A percentile compares a stretch with the other conserved stretches of the same genome.
Conservation (phyloP, 768 basidiomycete genomes). For the Tulasnella sp. region DNA sequence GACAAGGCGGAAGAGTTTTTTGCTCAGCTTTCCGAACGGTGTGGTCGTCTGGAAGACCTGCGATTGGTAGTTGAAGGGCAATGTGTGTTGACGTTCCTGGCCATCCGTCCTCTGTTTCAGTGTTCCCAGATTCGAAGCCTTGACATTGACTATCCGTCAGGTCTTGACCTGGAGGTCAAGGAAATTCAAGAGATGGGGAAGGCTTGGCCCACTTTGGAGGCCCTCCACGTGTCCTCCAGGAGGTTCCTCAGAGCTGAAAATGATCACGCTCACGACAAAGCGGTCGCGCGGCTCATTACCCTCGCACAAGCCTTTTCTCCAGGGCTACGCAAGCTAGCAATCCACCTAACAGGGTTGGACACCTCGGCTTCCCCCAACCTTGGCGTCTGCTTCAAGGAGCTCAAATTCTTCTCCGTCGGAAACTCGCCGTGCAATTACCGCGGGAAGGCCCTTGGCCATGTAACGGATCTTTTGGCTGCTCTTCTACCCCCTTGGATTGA, state of each 20-base stretch:
- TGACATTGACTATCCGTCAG: neutral
- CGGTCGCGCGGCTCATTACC: neutral
- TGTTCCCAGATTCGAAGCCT: neutral
- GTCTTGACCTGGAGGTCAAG: neutral
- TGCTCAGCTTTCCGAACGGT: neutral
- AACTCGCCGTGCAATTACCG: neutral
- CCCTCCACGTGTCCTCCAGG: neutral
- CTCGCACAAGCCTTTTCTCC: neutral
- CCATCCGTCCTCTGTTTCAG: neutral
- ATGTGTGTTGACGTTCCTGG: neutral
- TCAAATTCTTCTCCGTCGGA: neutral
- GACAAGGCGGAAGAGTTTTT: neutral
- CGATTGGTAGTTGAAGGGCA: neutral
- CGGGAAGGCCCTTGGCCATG: neutral
- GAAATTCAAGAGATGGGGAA: neutral
- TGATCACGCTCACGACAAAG: neutral
- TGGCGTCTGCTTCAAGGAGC: neutral
- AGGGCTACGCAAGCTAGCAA: neutral
- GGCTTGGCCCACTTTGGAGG: neutral
- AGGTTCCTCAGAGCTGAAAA: neutral
- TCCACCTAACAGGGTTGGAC: neutral
- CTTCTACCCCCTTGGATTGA: neutral
- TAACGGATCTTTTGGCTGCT: neutral
- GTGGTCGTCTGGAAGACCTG: neutral
- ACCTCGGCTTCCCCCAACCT: neutral